Evolutionary conservation across 768 basidiomycete genomes (phyloP), one percentile per base, ranked within the genome.

Genomic region (Pleurotus salmoneostramineus): DNA sequence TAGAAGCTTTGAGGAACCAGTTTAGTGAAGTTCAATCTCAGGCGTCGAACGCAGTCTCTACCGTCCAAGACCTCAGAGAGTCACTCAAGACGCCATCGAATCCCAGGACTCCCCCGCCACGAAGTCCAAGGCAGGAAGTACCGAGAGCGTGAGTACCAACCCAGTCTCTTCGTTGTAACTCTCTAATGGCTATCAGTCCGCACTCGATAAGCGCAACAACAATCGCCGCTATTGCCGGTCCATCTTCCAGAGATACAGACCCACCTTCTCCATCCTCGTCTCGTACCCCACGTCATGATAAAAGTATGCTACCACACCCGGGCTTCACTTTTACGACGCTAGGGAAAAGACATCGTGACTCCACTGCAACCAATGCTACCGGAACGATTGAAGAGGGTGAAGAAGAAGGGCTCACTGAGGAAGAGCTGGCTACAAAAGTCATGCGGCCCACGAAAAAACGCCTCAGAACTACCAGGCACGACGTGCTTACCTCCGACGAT

Each of bases 311-410:
- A 5, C 62, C 67, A 21, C 74, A 70, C 59, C 75, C 79, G 43
- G 78, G 75, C 8, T 66, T 77, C 58, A 69, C 79, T 3, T 74
- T 77, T 44, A 78, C 71, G 17, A 72, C 76, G 33, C 75, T 90
- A 14, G 88, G 89, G n/a, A 91, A 90, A 66, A 82, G 86, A 35
- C 79, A 76, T 51, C 77, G 88, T 60, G 83, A 83, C 61, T 74
- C 81, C 2, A 69, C 74, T 6, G 71, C 75, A 8, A 81, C 76
- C 61, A 72, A 74, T 52, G 62, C 75, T 17, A 69, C 74, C 1
- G 77, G 70, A 52, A 67, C 74, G 7, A 68, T 73, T 5, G 83
- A 82, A 56, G 70, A 71, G 31, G 76, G 68, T n/a, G 68, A 76
- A 56, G 76, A 77, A 50, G 77, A 67, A 8, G 69, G 65, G 4